Evolutionary conservation across 2,329 filamentous ascomycete genomes (phyloP).

Genomic region (Xylariaceae sp.): DNA sequence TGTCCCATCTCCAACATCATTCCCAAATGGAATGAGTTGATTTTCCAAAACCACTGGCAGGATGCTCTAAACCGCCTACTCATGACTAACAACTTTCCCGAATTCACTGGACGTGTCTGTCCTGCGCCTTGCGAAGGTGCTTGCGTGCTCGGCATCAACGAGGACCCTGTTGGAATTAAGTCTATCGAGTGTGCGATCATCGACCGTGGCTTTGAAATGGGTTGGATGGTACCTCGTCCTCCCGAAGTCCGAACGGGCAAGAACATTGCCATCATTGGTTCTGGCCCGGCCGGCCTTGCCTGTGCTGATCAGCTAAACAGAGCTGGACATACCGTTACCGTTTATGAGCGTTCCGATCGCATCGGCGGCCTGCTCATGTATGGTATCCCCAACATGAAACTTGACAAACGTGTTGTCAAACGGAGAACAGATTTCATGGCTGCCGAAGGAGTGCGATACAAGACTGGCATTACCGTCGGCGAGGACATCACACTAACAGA

Average conservation of each 20-base stretch:
- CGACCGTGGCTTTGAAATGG: constrained; percentile 95
- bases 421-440: constrained; percentile 95
- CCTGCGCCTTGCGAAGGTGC: constrained; percentile 95
- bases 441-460: constrained; percentile 81
- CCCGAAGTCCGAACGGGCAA: constrained; percentile 84
- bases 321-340: constrained; percentile 82
- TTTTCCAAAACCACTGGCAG: constrained; percentile 78
- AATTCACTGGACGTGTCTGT: constrained; percentile 96
- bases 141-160: constrained; percentile 94
- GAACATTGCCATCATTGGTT: constrained; percentile 86
- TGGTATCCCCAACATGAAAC: constrained; percentile 99
- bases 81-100: constrained; percentile 98
- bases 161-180: constrained; percentile 97
- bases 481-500: constrained; percentile 73
- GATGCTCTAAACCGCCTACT: constrained; percentile 89
- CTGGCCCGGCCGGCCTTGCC: constrained; percentile 88
- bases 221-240: constrained; percentile 89
- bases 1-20: constrained; percentile 98
- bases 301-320: constrained; percentile 93
- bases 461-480: constrained; percentile 76
- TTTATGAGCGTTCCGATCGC: constrained; percentile 92
- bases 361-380: constrained; percentile 95
- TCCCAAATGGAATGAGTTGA: constrained; percentile 91
- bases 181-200: constrained; percentile 98
- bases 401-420: constrained; percentile 96